Evolutionary conservation across 1,139 yeast genomes (phyloP).

Genomic region (Geotrichum cucujoidarum): DNA sequence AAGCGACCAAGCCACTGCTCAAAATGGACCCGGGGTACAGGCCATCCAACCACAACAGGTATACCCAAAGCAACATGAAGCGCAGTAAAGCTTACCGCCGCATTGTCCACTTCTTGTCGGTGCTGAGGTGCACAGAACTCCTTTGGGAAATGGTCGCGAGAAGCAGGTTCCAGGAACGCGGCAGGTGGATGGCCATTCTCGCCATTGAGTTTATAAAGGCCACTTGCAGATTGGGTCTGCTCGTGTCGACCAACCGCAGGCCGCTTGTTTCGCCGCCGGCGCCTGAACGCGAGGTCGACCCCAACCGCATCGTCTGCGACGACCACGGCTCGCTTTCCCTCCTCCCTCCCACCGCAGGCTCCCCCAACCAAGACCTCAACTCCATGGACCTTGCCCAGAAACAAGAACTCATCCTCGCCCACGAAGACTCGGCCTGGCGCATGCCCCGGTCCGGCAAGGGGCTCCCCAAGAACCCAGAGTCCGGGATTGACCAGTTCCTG

Average conservation of each 20-base stretch:
- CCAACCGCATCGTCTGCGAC: conserved; percentile 20
- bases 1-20: conserved; percentile 29
- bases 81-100: conserved; percentile 30
- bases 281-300: conserved; percentile 38
- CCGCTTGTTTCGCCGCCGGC: conserved; percentile 35
- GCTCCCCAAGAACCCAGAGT: conserved; percentile 28
- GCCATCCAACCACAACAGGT: conserved; percentile 35
- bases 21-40: conserved; percentile 22
- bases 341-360: conserved; percentile 1
- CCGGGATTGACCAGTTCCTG: conserved; percentile 28
- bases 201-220: conserved; percentile 36
- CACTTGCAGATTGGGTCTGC: conserved; percentile 32
- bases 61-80: conserved; percentile 31
- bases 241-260: conserved; percentile 30
- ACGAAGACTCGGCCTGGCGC: conserved; percentile 22
- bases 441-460: conserved; percentile 36
- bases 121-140: conserved; percentile 38
- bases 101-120: conserved; percentile 34
- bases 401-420: conserved; percentile 6
- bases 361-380: conserved; percentile 5
- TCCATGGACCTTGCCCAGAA: background rate
- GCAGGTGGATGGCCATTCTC: conserved; percentile 35
- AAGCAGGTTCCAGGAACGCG: conserved; percentile 25
- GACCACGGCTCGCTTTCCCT: conserved; percentile 12
- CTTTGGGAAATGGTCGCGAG: conserved; percentile 36